Evolutionary conservation across 352 stramenopile genomes (phyloP), one percentile per base, ranked within the genome.

Genomic region (Globisporangium cederbergense): DNA sequence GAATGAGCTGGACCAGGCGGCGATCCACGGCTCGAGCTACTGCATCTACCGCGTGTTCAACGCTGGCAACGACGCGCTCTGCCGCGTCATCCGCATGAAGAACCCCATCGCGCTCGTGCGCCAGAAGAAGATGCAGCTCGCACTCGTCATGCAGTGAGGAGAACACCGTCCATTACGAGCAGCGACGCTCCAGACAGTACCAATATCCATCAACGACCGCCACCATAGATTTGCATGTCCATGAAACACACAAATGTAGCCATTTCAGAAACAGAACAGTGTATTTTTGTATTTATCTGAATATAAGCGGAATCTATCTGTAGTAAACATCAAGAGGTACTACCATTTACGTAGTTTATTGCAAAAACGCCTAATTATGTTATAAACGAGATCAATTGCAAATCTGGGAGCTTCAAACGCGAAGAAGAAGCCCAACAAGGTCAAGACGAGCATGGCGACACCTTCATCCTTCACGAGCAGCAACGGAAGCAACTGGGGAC

Each of bases 11-110:
- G 85, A 96, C 67, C 79, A 91, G 58, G 87, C 87, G n/a, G 74
- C 74, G 18, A 75, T 86, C 6, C 83, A 90, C 66, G 87, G 87
- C 22, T 92, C 85, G 14, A 79, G 72, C 32, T 96, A 93, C 75
- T 75, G 69, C 57, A 94, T 96, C 66, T 96, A 94, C 65, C 83
- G 87, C 49, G 87, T 94, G 13, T 96, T 94, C 62, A 90, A 93
- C 60, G 86, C 86, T 34, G 87, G 87, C 8, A 86, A 93, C 59
- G 57, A 83, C 13, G 62, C 74, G 38, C 73, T 83, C 32, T 93
- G 83, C 59, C 85, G 85, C 49, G 82, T 96, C 50, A 83, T 94
- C 66, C 81, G 81, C 60, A 85, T 96, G 71, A 90, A 91, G 70
- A 94, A 96, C 71, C 87, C 83, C 46, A 70, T 94, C 34, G 77